Evolutionary conservation across 768 basidiomycete genomes (phyloP).

Genomic region (Chiua virens): DNA sequence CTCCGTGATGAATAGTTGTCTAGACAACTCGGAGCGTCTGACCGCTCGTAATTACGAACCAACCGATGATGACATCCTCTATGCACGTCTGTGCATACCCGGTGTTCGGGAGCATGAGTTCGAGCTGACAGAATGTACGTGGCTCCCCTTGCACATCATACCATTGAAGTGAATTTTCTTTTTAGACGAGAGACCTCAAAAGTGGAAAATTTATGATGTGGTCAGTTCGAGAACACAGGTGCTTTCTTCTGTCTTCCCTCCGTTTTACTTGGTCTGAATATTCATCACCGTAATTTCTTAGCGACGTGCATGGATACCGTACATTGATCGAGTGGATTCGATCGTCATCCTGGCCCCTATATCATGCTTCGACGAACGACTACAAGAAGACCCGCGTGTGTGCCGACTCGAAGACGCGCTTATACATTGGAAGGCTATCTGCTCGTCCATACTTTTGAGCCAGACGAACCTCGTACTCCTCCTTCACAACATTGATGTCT

Average conservation of each 20-base stretch:
- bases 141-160: not conserved
- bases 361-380: constrained; percentile 76
- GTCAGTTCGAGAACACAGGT: constrained; percentile 72
- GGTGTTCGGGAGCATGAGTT: constrained; percentile 69
- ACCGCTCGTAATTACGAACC: constrained; percentile 60
- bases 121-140: constrained; percentile 34
- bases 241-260: constrained; percentile 13
- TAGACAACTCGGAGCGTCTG: constrained; percentile 67
- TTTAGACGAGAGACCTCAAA: constrained; percentile 40
- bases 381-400: constrained; percentile 67
- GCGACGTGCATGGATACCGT: constrained; percentile 82
- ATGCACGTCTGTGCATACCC: constrained; percentile 67
- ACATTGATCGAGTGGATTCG: constrained; percentile 75
- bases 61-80: constrained; percentile 70
- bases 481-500: constrained; percentile 67
- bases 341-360: constrained; percentile 82
- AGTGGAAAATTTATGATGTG: constrained; percentile 78
- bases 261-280: not conserved
- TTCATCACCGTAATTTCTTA: constrained; percentile 26
- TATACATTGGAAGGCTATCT: constrained; percentile 68
- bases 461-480: constrained; percentile 62
- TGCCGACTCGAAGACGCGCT: constrained; percentile 76
- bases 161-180: not conserved
- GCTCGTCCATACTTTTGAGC: constrained; percentile 59
- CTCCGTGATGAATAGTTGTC: constrained; percentile 46